These are phyloP conservation scores for Glebionis coronaria DNA, from an alignment of 129 eudicot genomes.

Conservation along the genomic window DNA sequence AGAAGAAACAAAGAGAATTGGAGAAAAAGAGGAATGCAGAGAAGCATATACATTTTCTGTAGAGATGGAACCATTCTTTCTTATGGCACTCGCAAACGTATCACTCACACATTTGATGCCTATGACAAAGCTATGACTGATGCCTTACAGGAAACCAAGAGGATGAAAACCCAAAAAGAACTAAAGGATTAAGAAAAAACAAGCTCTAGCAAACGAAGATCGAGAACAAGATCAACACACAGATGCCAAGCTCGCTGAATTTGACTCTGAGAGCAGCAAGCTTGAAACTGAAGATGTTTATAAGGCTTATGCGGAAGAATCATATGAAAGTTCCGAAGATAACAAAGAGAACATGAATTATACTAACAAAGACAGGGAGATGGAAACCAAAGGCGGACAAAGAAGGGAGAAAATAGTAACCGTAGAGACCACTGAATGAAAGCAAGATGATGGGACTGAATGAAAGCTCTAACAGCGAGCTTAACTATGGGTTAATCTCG, in stretches of 20 bases:
- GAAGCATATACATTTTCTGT: slow-evolving; percentile 29
- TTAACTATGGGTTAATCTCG: too few relatives aligned
- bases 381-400: not conserved
- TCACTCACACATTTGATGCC: slow-evolving; percentile 65
- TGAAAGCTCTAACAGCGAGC: too few relatives aligned
- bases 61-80: slow-evolving; percentile 53
- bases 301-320: slow-evolving; percentile 24
- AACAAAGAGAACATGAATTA: slow-evolving; percentile 16
- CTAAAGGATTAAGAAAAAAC: slow-evolving; percentile 29
- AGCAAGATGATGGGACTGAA: slow-evolving; percentile 16
- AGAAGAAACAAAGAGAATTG: slow-evolving; percentile 62
- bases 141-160: slow-evolving; percentile 54
- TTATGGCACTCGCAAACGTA: slow-evolving; percentile 52
- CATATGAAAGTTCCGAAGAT: slow-evolving; percentile 21
- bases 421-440: not conserved
- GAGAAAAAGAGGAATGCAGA: slow-evolving; percentile 37
- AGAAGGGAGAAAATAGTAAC: slow-evolving; percentile 11
- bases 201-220: slow-evolving; percentile 20
- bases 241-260: slow-evolving; percentile 30
- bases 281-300: slow-evolving; percentile 24
- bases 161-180: slow-evolving; percentile 46
- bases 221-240: slow-evolving; percentile 22
- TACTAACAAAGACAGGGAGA: slow-evolving; percentile 22
- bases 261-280: slow-evolving; percentile 34
- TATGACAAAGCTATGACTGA: slow-evolving; percentile 65